These are phyloP conservation scores for Suillus variegatus DNA, from an alignment of 768 basidiomycete genomes.

Conservation along the genomic window DNA sequence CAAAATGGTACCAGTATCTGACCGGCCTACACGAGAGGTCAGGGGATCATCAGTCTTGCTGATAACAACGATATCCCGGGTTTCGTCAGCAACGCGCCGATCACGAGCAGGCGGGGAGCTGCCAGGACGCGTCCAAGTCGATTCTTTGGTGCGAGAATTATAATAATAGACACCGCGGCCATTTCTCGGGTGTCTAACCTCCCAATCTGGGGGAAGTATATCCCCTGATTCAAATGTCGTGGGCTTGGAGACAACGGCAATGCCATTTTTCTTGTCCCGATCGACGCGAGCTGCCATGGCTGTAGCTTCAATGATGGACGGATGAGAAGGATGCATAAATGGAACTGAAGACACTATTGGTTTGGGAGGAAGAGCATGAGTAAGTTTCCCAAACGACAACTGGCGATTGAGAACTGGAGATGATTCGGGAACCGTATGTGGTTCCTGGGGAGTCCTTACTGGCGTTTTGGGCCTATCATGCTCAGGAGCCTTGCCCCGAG, in stretches of 20 bases:
- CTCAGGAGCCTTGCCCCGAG: constrained; percentile 8
- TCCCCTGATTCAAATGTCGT: constrained; percentile 29
- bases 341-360: constrained; percentile 53
- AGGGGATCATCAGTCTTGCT: constrained; percentile 24
- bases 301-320: constrained; percentile 61
- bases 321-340: constrained; percentile 55
- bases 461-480: constrained; percentile 14
- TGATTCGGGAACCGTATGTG: constrained; percentile 19
- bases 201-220: constrained; percentile 60
- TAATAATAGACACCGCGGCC: constrained; percentile 57
- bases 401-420: constrained; percentile 26
- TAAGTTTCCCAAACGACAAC: constrained; percentile 42
- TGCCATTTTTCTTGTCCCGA: constrained; percentile 46
- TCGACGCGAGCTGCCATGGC: constrained; percentile 53
- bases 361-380: constrained; percentile 72
- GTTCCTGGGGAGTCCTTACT: constrained; percentile 12
- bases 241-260: constrained; percentile 20
- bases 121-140: constrained; percentile 59
- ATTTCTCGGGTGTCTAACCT: constrained; percentile 52
- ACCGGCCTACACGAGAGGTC: constrained; percentile 29
- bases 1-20: constrained; percentile 34
- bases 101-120: constrained; percentile 28
- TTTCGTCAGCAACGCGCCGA: constrained; percentile 22
- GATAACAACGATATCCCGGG: constrained; percentile 26
- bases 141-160: constrained; percentile 54